Base-by-base conservation (phyloP, 305 asterid genomes). In the Solanum aculeatissimum region DNA sequence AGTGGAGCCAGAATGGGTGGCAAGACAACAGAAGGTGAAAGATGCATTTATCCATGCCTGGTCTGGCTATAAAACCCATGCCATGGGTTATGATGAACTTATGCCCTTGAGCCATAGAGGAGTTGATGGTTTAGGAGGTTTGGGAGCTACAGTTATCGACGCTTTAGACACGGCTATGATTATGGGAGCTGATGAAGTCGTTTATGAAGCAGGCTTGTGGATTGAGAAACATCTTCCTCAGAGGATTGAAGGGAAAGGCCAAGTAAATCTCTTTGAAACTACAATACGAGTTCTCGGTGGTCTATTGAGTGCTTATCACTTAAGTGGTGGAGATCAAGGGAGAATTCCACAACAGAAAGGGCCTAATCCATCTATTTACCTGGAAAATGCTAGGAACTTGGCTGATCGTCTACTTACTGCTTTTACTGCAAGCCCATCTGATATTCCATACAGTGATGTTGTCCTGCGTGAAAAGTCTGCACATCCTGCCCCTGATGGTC, bases 101-200 rank as follows among this genome's bases (percentile, higher is more conserved):
- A 97, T 95, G 98, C 99, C 98, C 71, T 66, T 95, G 81, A 97
- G 98, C 91, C 91, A 82, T 40, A 89, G 89, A 88, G 99, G 99
- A 83, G 74, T 84, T 83, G 95, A 97, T 84, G 96, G 98, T 70
- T 90, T 97, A 85, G 98, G 99, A 84, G 98, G 99, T 84, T 88
- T 97, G 85, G 98, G 99, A 86, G 99, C 98, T 86, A 95, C 99
- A 9, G 29, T 95, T 74, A 94, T 95, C 78, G 99, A 97, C 89
- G 96, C 99, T 84, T 93, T 95, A 78, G 99, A 95, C 91, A 94
- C 99, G 8, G 98, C 98, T 83, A 91, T 95, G 95, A 97, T 94
- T 88, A 94, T 97, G 98, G 95, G 97, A 87, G 87, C 89, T 65
- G 95, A 94, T 84, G 96, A 94, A 66, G 89, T 93, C 82, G 94